Evolutionary conservation across 2,329 filamentous ascomycete genomes (phyloP).

Genomic region (Sporothrix brasiliensis): DNA sequence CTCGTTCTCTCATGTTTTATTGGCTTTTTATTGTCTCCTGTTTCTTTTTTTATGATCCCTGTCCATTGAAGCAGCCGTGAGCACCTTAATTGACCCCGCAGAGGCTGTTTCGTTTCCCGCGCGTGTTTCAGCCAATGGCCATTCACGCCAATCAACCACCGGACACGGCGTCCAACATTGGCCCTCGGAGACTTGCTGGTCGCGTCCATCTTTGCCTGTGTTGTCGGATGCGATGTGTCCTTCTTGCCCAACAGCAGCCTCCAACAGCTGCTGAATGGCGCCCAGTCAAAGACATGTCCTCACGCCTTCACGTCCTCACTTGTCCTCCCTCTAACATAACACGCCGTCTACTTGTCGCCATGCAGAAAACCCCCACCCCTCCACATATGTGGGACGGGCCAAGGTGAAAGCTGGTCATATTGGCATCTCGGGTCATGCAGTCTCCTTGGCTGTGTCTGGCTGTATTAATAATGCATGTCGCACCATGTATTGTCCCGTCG

Average conservation of each 20-base stretch:
- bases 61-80: not conserved
- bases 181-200: too few species aligned
- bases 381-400: not conserved
- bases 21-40: not conserved
- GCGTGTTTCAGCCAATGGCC: too few species aligned
- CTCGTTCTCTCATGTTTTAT: not conserved
- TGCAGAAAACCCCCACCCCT: not conserved
- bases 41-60: not conserved
- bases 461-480: conserved; percentile 7
- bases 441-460: not conserved
- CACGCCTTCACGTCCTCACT: too few species aligned
- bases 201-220: too few species aligned
- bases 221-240: too few species aligned
- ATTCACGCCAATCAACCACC: too few species aligned
- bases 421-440: not conserved
- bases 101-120: too few species aligned
- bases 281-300: not conserved
- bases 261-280: too few species aligned
- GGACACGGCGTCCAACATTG: too few species aligned
- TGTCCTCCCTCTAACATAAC: too few species aligned
- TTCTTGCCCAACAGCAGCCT: too few species aligned
- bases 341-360: too few species aligned
- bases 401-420: not conserved
- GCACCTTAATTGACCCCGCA: not conserved
- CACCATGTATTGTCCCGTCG: not conserved